These are phyloP conservation scores for Globisporangium megalacanthum DNA, from an alignment of 352 stramenopile genomes.

Conservation along the genomic window DNA sequence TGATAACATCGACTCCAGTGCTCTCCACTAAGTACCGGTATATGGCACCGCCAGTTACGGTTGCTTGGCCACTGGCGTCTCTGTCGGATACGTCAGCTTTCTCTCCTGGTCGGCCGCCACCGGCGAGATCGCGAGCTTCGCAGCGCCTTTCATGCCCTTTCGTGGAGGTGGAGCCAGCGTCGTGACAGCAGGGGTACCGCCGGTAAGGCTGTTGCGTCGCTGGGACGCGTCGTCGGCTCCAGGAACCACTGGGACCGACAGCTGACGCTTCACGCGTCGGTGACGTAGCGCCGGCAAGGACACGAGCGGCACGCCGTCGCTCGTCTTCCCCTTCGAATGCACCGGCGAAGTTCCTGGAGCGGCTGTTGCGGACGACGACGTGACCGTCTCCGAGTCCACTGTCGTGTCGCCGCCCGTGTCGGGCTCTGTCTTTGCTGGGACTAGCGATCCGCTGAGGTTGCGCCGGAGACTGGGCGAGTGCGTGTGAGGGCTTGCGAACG, in stretches of 20 bases:
- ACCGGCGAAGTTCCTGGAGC: not conserved
- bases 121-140: slow-evolving; percentile 42
- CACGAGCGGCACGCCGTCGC: slow-evolving; percentile 7
- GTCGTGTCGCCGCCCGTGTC: slow-evolving; percentile 4
- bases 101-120: slow-evolving; percentile 22
- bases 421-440: not conserved
- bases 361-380: not conserved
- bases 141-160: slow-evolving; percentile 20
- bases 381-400: slow-evolving; percentile 5
- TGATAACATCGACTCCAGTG: not conserved
- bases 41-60: not conserved
- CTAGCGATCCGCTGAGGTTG: slow-evolving; percentile 1
- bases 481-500: slow-evolving; percentile 7
- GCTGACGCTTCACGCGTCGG: slow-evolving; percentile 22
- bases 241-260: slow-evolving; percentile 17
- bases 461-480: slow-evolving; percentile 11
- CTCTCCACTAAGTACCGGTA: not conserved
- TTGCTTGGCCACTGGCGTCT: not conserved
- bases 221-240: slow-evolving; percentile 9
- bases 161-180: not conserved
- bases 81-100: slow-evolving; percentile 13
- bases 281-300: slow-evolving; percentile 8
- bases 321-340: slow-evolving; percentile 5
- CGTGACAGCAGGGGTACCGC: not conserved
- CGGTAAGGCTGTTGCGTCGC: slow-evolving; percentile 19